These are phyloP conservation scores for Blastobotrys serpentis DNA, from an alignment of 1,139 yeast species.

Conservation along the genomic window DNA sequence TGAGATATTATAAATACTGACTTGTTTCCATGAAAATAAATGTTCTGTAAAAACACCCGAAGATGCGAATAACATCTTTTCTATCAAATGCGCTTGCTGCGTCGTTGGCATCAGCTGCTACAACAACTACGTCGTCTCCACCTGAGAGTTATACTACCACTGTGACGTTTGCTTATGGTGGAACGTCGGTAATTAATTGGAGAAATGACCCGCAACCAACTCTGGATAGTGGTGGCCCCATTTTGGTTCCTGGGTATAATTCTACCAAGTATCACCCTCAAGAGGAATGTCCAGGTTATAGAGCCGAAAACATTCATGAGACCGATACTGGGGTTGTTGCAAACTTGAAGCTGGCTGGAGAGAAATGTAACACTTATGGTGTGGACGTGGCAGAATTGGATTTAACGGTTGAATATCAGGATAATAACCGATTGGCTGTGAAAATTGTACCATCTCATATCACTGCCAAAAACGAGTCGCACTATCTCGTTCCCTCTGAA, in stretches of 20 bases:
- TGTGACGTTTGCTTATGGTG: slow-evolving; percentile 3
- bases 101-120: neutral
- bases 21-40: no score
- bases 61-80: neutral
- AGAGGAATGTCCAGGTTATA: slow-evolving; percentile 35
- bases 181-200: slow-evolving; percentile 2
- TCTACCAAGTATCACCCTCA: slow-evolving; percentile 31
- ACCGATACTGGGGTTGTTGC: slow-evolving; percentile 33
- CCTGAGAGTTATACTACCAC: slow-evolving; percentile 1
- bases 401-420: slow-evolving; percentile 38
- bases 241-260: neutral
- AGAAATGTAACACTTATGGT: slow-evolving; percentile 38
- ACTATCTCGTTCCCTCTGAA: slow-evolving; percentile 35
- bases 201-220: neutral
- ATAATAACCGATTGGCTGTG: slow-evolving; percentile 33
- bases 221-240: neutral
- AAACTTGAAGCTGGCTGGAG: slow-evolving; percentile 30
- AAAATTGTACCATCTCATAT: slow-evolving; percentile 35
- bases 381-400: slow-evolving; percentile 36
- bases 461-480: slow-evolving; percentile 28
- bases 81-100: neutral
- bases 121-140: neutral
- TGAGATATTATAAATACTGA: no score
- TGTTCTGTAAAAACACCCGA: no score
- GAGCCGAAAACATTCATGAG: slow-evolving; percentile 25